Evolutionary conservation across 192 early-diverging fungal species (phyloP), one percentile per base, ranked within the genome.

Genomic region (Radiomyces spectabilis): DNA sequence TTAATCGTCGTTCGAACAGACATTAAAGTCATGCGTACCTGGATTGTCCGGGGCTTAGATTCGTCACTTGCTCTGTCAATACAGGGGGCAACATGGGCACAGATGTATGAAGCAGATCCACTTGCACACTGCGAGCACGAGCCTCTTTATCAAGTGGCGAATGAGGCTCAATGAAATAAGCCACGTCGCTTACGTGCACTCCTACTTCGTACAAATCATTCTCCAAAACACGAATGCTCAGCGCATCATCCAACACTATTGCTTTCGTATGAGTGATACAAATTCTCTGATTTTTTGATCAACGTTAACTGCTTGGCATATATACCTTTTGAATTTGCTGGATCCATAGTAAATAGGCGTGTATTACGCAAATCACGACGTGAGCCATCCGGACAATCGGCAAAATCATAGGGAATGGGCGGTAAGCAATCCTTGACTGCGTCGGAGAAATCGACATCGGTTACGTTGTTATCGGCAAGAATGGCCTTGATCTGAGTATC

Each of bases 91-190:
- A 67, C 94, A 99, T 96, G 41, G 97, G 95, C 48, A 98, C 94
- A 21, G 86, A 79, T 56, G 88, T 89, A 63, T 99, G 92, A 15
- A 97, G 87, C 41, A 99, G 71, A 61, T 96, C 94, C 16, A 97
- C 94, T 4, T 91, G 93, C 1, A 92, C 96, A 5, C 88, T 92
- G 54, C 97, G 81, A 6, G 85, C 71, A 22, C 87, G 83, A 1
- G 97, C 97, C 60, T 99, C 97, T 41, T 81, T 63, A 63, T 99
- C 97, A 81, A 99, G 89, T 2, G 93, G 82, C 33, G 87, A 94
- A 43, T 83, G 82, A 12, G 89, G 83, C 59, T 92, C 89, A 39
- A 99, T 93, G 79, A 98, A 99, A 65, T 96, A 85, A 18, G 88
- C 85, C 19, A 97, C 93, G 68, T 99, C 97, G 27, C 94, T 92